phyloP scores from a whole-genome alignment of 2,329 filamentous ascomycete genomes.

The Nemania serpens region DNA sequence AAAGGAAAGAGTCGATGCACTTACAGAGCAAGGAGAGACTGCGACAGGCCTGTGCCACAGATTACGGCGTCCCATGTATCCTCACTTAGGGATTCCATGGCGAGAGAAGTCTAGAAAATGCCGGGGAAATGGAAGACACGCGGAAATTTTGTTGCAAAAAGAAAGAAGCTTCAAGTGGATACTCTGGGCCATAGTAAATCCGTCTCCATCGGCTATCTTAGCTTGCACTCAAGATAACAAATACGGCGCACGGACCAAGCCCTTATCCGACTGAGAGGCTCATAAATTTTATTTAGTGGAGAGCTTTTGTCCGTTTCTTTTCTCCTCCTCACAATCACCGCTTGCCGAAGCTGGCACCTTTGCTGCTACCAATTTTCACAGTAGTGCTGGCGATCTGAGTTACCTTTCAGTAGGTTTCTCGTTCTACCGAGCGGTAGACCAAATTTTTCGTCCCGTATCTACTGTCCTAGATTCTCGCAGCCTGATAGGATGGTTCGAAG shows the following conservation, averaged over 20 bases:
- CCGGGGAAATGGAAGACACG: constrained; percentile 29
- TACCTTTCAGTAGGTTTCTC: constrained; percentile 42
- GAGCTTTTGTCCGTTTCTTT: constrained; percentile 15
- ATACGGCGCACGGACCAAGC: constrained; percentile 7
- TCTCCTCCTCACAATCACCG: constrained; percentile 36
- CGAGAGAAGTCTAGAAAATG: constrained; percentile 31
- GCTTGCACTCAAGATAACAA: too few species aligned
- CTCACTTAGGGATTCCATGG: constrained; percentile 76
- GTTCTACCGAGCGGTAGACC: constrained; percentile 42
- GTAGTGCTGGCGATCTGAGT: constrained; percentile 40
- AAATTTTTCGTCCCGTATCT: constrained; percentile 74
- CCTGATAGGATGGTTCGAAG: constrained; percentile 85
- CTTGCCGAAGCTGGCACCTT: constrained; percentile 37
- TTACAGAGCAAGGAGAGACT: constrained; percentile 81
- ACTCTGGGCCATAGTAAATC: constrained; percentile 23
- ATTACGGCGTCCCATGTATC: constrained; percentile 81
- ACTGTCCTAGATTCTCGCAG: constrained; percentile 75
- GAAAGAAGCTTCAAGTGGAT: constrained; percentile 23
- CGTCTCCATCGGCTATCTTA: too few species aligned
- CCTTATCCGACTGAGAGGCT: too few species aligned
- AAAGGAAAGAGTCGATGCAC: constrained; percentile 35
- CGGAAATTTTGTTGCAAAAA: constrained; percentile 20
- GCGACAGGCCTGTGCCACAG: constrained; percentile 75
- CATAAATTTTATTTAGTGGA: background rate
- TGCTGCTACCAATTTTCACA: constrained; percentile 39